Evolutionary conservation across 176 grass and related monocot genomes (phyloP), one percentile per base, ranked within the genome.

Genomic region (Carex myosuroides): DNA sequence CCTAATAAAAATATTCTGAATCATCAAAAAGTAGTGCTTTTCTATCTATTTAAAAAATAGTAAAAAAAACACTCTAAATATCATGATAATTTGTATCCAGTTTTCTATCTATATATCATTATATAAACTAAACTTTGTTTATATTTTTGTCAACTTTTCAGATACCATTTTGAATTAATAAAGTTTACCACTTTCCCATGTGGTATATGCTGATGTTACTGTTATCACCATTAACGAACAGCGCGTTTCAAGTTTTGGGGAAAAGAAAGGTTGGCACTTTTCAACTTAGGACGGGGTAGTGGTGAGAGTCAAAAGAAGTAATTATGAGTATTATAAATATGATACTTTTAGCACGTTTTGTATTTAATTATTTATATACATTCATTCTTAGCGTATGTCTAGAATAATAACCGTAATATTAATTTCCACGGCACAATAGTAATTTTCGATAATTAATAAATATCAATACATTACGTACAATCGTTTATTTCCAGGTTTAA

Each of bases 221-320:
- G 21, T 16, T 55, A 32, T 48, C 72, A 76, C 72, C 20, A 53
- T 76, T 76, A 76, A 53, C 72, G 12, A 76, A 76, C 54, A 35
- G 11, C 48, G 29, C 48, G 30, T 55, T 75, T 54, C 46, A 52
- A 52, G 42, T 75, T 75, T 5, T 1, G 9, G 70, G 11, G 24
- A 24, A 50, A 72, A 48, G 39, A 80, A 60, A 35, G 26, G 57
- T 50, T 22, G 8, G 12, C 59, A 67, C 60, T 67, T 82, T 67
- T 82, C 80, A 82, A 54, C 21, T 42, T 67, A 64, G 42, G 20
- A 75, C 1, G 37, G 42, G 60, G 52, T 85, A 75, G 67, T 85
- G 83, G 83, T 85, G 66, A 21, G 68, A 85, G 67, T 85, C 83
- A 73, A 84, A n/a, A 0, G 26, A 55, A 39, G 83, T 85, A 75